phyloP scores from a whole-genome alignment of 2,329 filamentous ascomycete species.

The Neophaeococcomyces aloes region DNA sequence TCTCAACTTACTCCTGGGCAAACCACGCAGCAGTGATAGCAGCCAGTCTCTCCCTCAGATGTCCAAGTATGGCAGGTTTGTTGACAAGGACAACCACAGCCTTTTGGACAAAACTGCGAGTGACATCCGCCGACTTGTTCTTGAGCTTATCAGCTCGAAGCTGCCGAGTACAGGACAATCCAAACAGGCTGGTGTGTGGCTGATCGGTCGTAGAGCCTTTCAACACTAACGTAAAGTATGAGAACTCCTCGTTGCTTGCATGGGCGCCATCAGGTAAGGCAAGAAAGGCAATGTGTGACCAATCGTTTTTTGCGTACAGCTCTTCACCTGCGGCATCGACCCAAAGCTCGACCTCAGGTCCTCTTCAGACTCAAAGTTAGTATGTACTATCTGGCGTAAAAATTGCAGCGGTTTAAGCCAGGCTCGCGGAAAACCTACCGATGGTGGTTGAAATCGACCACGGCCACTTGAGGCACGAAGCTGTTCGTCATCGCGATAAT shows the following conservation, averaged over 20 bases:
- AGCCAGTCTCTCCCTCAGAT: slow-evolving; percentile 77
- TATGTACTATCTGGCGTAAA: neutral
- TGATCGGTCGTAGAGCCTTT: neutral
- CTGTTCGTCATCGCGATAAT: slow-evolving; percentile 5
- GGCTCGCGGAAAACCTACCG: slow-evolving; percentile 26
- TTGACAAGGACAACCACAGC: slow-evolving; percentile 92
- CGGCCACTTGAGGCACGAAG: slow-evolving; percentile 55
- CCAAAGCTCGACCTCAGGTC: slow-evolving; percentile 90
- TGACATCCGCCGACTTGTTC: slow-evolving; percentile 75
- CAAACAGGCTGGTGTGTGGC: slow-evolving; percentile 66
- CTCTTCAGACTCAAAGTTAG: slow-evolving; percentile 37
- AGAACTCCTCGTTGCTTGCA: slow-evolving; percentile 91
- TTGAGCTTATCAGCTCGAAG: slow-evolving; percentile 69
- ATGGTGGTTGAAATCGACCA: slow-evolving; percentile 77
- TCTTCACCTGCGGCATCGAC: slow-evolving; percentile 70
- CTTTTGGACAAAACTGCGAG: slow-evolving; percentile 95
- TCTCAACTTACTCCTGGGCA: slow-evolving; percentile 56
- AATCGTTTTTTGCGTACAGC: slow-evolving; percentile 74
- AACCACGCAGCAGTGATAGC: slow-evolving; percentile 96
- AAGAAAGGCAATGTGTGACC: slow-evolving; percentile 90
- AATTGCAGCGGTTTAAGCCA: neutral
- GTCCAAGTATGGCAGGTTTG: slow-evolving; percentile 78
- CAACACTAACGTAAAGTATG: slow-evolving; percentile 84
- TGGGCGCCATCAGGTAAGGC: slow-evolving; percentile 92
- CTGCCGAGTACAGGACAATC: slow-evolving; percentile 89